Evolutionary conservation across 768 basidiomycete species (phyloP).

Genomic region (Rhizopogon vulgaris): DNA sequence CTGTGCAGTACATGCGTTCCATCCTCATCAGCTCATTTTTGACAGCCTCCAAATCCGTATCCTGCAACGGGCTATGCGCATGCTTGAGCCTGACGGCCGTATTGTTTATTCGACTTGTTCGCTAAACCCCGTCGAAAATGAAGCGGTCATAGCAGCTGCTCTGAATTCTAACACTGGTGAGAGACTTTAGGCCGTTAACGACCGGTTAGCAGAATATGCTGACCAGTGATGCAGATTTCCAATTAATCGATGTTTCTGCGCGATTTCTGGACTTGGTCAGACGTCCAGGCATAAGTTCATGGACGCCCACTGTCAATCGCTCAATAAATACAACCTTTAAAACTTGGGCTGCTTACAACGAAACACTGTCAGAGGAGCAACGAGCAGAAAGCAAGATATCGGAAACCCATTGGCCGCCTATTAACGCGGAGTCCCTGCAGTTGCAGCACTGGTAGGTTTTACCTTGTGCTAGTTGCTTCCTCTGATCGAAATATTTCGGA

Average conservation of each 20-base stretch:
- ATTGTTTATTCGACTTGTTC: slow-evolving; percentile 99
- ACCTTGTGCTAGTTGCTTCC: background rate
- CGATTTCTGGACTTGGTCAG: slow-evolving; percentile 67
- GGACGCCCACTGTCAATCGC: slow-evolving; percentile 70
- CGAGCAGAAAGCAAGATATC: slow-evolving; percentile 55
- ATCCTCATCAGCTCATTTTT: slow-evolving; percentile 5
- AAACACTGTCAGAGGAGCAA: slow-evolving; percentile 42
- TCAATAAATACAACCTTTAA: slow-evolving; percentile 43
- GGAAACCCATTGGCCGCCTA: slow-evolving; percentile 77
- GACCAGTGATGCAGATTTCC: slow-evolving; percentile 45
- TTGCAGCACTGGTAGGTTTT: slow-evolving; percentile 65
- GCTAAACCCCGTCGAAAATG: slow-evolving; percentile 94
- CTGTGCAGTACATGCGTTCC: slow-evolving; percentile 15
- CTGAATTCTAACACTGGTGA: slow-evolving; percentile 65
- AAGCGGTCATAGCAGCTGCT: slow-evolving; percentile 88
- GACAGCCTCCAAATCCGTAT: slow-evolving; percentile 87
- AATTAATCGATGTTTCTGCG: slow-evolving; percentile 73
- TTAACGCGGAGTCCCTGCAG: slow-evolving; percentile 50
- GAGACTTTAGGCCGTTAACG: slow-evolving; percentile 8
- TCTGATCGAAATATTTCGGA: background rate
- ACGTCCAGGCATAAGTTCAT: slow-evolving; percentile 67
- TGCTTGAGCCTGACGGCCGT: slow-evolving; percentile 74
- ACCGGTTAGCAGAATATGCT: background rate
- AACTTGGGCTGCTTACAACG: slow-evolving; percentile 56
- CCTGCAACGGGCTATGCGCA: slow-evolving; percentile 84